A percentile compares a stretch with the other conserved stretches of the same genome.
Conservation (phyloP, 176 grass and related monocot species). For the Puccinellia tenuiflora region DNA sequence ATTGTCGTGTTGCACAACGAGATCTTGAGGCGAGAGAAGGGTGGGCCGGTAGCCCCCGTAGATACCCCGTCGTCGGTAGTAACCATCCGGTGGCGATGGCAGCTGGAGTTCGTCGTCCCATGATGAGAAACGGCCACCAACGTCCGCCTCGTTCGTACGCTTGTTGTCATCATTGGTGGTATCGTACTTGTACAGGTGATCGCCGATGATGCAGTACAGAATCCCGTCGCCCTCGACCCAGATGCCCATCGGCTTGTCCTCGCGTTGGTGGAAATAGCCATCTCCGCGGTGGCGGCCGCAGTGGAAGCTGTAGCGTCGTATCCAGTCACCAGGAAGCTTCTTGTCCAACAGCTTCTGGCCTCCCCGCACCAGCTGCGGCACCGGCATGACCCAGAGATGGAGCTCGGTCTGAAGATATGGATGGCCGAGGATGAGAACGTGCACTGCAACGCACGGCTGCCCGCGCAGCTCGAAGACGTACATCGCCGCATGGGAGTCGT, state of each 20-base stretch:
- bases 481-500: not conserved
- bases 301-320: not conserved
- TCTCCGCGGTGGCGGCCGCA: no score
- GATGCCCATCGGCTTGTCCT: not conserved
- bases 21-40: not conserved
- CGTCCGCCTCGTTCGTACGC: not conserved
- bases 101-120: not conserved
- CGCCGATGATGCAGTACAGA: not conserved
- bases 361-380: not conserved
- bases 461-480: not conserved
- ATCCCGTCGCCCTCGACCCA: not conserved
- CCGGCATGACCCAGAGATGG: not conserved
- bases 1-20: not conserved
- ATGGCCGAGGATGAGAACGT: not conserved
- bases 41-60: not conserved
- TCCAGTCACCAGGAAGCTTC: not conserved
- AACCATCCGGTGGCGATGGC: not conserved
- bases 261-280: not conserved
- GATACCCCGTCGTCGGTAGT: not conserved
- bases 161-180: not conserved
- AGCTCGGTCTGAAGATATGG: not conserved
- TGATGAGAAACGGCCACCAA: not conserved
- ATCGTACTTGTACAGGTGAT: not conserved
- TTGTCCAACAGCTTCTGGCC: not conserved
- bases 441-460: not conserved